A percentile compares a stretch with the other conserved stretches of the same genome.
These are phyloP conservation scores for Takashimella koratensis DNA, from an alignment of 1,284 basidiomycete genomes.

Conservation along the genomic window DNA sequence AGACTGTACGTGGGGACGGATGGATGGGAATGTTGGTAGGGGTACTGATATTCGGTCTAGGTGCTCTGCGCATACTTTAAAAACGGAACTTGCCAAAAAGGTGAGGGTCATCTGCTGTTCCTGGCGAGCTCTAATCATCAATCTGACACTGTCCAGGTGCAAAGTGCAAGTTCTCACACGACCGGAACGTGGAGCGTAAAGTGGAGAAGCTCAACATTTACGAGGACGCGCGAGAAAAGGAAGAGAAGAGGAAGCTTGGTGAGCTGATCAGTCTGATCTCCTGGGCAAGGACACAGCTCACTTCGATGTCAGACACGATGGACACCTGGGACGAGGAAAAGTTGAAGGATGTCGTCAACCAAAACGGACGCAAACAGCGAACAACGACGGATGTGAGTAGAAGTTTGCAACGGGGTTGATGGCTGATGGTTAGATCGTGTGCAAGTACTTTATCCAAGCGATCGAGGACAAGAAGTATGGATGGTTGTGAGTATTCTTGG, in stretches of 20 bases:
- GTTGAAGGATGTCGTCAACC: conserved; percentile 76
- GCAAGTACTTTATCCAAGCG: conserved; percentile 95
- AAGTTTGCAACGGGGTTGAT: background rate
- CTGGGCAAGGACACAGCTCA: background rate
- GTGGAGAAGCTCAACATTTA: conserved; percentile 97
- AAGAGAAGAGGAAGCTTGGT: conserved; percentile 61
- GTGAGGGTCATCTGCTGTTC: too few relatives aligned
- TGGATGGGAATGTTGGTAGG: too few relatives aligned
- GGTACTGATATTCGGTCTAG: conserved; percentile 7
- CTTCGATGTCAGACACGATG: conserved; percentile 73
- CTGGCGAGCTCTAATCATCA: conserved; percentile 10
- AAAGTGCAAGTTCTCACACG: conserved; percentile 96
- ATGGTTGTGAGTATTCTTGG: conserved; percentile 45
- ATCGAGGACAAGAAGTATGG: conserved; percentile 85
- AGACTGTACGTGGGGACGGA: conserved; percentile 54
- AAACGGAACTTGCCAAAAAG: conserved; percentile 84
- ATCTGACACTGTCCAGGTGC: conserved; percentile 44
- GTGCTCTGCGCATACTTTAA: conserved; percentile 85
- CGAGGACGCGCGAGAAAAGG: conserved; percentile 78
- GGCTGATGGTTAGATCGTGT: conserved; percentile 79
- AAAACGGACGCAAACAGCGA: conserved; percentile 85
- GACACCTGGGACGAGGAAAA: conserved; percentile 97
- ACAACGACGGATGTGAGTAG: conserved; percentile 81
- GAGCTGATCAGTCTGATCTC: conserved; percentile 33
- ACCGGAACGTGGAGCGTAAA: conserved; percentile 81